Conservation (phyloP, 2,329 filamentous ascomycete genomes). For the Gyromitra esculenta region DNA sequence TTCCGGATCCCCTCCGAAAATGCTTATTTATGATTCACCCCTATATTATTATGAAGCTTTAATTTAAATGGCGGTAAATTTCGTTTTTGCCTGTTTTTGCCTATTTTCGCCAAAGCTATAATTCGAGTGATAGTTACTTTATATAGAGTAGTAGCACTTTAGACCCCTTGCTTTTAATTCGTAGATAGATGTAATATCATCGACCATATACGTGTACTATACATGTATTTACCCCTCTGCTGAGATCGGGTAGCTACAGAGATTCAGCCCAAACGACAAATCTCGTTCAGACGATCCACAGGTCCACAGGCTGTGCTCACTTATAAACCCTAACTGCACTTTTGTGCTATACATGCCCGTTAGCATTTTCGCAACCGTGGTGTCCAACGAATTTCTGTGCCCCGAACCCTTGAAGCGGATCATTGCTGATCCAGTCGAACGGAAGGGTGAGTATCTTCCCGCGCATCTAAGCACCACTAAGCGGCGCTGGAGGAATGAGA, state of each 20-base stretch:
- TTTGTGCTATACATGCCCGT: conserved; percentile 28
- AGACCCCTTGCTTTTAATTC: neutral
- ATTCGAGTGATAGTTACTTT: neutral
- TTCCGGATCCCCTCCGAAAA: neutral
- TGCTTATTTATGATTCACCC: neutral
- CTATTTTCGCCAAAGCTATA: neutral
- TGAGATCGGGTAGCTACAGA: conserved; percentile 14
- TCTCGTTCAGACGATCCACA: conserved; percentile 20
- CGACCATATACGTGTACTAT: neutral
- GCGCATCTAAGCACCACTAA: conserved; percentile 31
- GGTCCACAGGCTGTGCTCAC: conserved; percentile 15
- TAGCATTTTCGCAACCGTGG: conserved; percentile 15
- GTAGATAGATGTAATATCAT: neutral
- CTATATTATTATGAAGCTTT: neutral
- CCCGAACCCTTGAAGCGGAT: conserved; percentile 36
- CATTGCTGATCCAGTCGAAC: conserved; percentile 30
- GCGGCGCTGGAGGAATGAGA: conserved; percentile 17
- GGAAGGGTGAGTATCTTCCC: conserved; percentile 16
- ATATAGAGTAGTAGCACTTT: neutral
- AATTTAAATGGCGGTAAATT: neutral
- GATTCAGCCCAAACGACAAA: conserved; percentile 21
- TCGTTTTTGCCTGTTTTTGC: neutral
- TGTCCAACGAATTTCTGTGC: conserved; percentile 18
- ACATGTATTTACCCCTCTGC: conserved; percentile 3
- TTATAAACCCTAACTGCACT: conserved; percentile 39